Conservation (phyloP, 1,284 basidiomycete species). For the Heterobasidion irregulare region DNA sequence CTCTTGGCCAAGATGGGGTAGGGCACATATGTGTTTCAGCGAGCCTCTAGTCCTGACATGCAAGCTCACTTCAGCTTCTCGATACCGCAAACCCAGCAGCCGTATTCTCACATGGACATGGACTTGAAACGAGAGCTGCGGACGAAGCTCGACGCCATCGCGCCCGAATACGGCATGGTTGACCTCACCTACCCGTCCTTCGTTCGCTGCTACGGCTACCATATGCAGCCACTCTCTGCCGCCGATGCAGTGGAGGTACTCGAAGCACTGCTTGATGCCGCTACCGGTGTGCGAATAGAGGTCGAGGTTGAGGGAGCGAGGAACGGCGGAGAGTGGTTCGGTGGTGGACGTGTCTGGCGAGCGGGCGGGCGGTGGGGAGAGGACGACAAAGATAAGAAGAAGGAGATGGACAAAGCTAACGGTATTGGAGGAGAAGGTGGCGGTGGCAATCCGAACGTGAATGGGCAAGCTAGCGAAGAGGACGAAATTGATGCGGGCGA, state of each 20-base stretch:
- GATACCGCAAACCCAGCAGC: constrained; percentile 87
- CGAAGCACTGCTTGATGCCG: constrained; percentile 84
- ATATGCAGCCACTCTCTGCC: constrained; percentile 80
- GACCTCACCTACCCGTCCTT: constrained; percentile 94
- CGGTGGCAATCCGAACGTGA: constrained; percentile 19
- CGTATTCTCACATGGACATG: constrained; percentile 94
- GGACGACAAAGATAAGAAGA: constrained; percentile 29
- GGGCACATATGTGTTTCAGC: constrained; percentile 17
- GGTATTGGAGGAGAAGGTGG: no score
- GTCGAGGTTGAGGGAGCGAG: constrained; percentile 79
- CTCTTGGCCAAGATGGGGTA: constrained; percentile 99
- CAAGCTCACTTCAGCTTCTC: constrained; percentile 59
- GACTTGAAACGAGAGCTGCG: constrained; percentile 83
- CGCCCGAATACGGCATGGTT: constrained; percentile 94
- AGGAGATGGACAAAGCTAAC: constrained; percentile 18
- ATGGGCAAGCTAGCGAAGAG: constrained; percentile 25
- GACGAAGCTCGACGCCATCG: constrained; percentile 80
- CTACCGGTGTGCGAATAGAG: constrained; percentile 84
- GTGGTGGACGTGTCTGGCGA: constrained; percentile 67
- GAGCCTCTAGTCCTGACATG: background rate
- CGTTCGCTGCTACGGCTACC: constrained; percentile 85
- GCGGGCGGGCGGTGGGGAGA: constrained; percentile 35
- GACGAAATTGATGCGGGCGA: constrained; percentile 22
- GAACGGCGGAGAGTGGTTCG: constrained; percentile 89
- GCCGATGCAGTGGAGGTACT: constrained; percentile 92